A percentile compares a stretch with the other conserved stretches of the same genome.
phyloP scores from a whole-genome alignment of 805 yeast species.

The Blastobotrys parvus region DNA sequence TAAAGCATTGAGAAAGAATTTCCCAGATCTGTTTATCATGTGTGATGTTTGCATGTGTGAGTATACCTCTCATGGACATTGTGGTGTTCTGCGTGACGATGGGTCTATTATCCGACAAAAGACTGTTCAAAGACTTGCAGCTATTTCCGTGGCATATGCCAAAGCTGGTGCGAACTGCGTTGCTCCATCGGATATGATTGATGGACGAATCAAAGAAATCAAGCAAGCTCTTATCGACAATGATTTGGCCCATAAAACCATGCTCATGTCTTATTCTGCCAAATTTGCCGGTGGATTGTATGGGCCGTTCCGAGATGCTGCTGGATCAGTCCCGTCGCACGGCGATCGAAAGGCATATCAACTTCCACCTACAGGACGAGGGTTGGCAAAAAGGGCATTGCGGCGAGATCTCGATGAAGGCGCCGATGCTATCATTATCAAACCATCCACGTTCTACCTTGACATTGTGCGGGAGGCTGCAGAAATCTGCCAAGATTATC shows the following conservation, averaged over 20 bases:
- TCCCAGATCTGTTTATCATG: conserved; percentile 80
- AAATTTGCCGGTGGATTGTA: conserved; percentile 85
- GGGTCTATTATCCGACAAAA: conserved; percentile 71
- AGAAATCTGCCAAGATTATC: conserved; percentile 71
- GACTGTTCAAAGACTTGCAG: conserved; percentile 77
- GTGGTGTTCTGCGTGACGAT: conserved; percentile 84
- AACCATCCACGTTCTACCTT: conserved; percentile 91
- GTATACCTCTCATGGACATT: conserved; percentile 96
- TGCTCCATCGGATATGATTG: conserved; percentile 97
- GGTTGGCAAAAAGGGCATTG: conserved; percentile 88
- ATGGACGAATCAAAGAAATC: conserved; percentile 85
- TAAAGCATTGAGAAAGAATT: conserved; percentile 49
- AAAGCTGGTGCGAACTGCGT: conserved; percentile 92
- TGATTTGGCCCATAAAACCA: conserved; percentile 75
- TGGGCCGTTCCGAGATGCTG: conserved; percentile 98
- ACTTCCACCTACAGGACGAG: conserved; percentile 86
- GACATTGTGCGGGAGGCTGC: conserved; percentile 88
- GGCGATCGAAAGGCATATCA: conserved; percentile 94
- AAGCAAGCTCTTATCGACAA: conserved; percentile 75
- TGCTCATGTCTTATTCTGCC: conserved; percentile 90
- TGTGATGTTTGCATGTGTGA: conserved; percentile 97
- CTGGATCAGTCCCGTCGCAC: conserved; percentile 77
- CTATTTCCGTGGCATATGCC: conserved; percentile 92
- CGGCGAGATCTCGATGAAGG: conserved; percentile 84
- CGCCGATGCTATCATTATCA: conserved; percentile 90